A percentile compares a stretch with the other conserved stretches of the same genome.
phyloP scores from a whole-genome alignment of 2,329 filamentous ascomycete genomes.

The Dissoconium aciculare region DNA sequence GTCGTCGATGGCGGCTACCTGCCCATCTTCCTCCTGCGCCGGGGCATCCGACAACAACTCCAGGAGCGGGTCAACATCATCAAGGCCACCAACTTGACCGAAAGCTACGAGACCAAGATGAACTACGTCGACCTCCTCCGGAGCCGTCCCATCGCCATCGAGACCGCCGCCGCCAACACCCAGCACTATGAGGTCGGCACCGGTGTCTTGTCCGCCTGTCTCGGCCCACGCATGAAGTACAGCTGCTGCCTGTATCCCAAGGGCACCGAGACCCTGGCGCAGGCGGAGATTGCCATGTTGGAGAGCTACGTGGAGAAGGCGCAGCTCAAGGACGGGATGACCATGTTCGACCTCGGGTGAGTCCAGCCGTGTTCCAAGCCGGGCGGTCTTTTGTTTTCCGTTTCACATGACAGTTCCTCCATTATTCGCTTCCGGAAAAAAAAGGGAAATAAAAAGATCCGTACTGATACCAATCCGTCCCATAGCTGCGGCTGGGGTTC shows the following conservation, averaged over 20 bases:
- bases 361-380: slow-evolving; percentile 7
- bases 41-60: slow-evolving; percentile 52
- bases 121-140: slow-evolving; percentile 46
- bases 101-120: slow-evolving; percentile 46
- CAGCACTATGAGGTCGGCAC: slow-evolving; percentile 63
- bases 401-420: too few species aligned
- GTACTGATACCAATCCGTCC: slow-evolving; percentile 3
- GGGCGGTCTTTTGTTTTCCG: too few species aligned
- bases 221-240: slow-evolving; percentile 60
- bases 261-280: slow-evolving; percentile 45
- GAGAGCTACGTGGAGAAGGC: slow-evolving; percentile 47
- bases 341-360: slow-evolving; percentile 47
- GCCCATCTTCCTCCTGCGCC: slow-evolving; percentile 45
- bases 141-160: slow-evolving; percentile 50
- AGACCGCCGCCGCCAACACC: slow-evolving; percentile 48
- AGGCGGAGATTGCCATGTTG: slow-evolving; percentile 54
- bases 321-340: slow-evolving; percentile 44
- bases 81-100: slow-evolving; percentile 36
- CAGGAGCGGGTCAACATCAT: slow-evolving; percentile 45
- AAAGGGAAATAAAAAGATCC: background rate
- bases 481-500: slow-evolving; percentile 55
- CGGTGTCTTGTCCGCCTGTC: slow-evolving; percentile 43
- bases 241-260: slow-evolving; percentile 51
- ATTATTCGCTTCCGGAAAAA: too few species aligned
- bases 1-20: slow-evolving; percentile 52